These are phyloP conservation scores for Mycena chlorophos DNA, from an alignment of 768 basidiomycete species.

Conservation along the genomic window DNA sequence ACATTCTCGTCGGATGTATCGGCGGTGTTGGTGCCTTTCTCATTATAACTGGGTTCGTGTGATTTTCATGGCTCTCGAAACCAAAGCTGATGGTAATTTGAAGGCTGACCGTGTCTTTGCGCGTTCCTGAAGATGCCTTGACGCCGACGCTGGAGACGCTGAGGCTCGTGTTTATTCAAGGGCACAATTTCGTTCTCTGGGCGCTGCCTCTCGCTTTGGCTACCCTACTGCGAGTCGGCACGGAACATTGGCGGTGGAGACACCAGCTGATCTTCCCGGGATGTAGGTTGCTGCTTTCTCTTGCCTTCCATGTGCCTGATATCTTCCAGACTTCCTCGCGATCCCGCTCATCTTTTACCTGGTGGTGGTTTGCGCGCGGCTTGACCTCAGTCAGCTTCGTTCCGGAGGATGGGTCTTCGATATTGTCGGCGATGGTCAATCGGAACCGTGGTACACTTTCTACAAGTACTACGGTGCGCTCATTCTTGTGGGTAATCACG, in stretches of 20 bases:
- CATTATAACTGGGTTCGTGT: conserved; percentile 79
- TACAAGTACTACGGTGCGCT: conserved; percentile 76
- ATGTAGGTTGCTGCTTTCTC: conserved; percentile 49
- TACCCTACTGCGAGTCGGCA: conserved; percentile 75
- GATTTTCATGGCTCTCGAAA: background rate
- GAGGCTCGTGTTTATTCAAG: conserved; percentile 64
- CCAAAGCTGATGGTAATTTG: background rate
- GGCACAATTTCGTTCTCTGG: conserved; percentile 74
- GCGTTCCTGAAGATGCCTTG: conserved; percentile 78
- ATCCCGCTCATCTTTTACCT: conserved; percentile 87
- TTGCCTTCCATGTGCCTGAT: background rate
- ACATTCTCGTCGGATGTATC: conserved; percentile 96
- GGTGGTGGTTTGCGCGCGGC: conserved; percentile 60
- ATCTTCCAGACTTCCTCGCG: conserved; percentile 69
- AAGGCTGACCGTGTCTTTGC: conserved; percentile 82
- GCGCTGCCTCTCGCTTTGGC: conserved; percentile 76
- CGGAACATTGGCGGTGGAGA: conserved; percentile 56
- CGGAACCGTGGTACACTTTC: conserved; percentile 78
- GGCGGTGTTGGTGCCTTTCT: conserved; percentile 96
- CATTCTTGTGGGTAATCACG: background rate
- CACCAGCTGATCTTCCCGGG: conserved; percentile 92
- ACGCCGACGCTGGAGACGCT: conserved; percentile 64
- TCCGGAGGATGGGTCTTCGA: conserved; percentile 85
- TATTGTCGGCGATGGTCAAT: conserved; percentile 37
- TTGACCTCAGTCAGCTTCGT: conserved; percentile 63